phyloP scores from a whole-genome alignment of 2,329 filamentous ascomycete genomes.

The Bimuria novae-zelandiae region DNA sequence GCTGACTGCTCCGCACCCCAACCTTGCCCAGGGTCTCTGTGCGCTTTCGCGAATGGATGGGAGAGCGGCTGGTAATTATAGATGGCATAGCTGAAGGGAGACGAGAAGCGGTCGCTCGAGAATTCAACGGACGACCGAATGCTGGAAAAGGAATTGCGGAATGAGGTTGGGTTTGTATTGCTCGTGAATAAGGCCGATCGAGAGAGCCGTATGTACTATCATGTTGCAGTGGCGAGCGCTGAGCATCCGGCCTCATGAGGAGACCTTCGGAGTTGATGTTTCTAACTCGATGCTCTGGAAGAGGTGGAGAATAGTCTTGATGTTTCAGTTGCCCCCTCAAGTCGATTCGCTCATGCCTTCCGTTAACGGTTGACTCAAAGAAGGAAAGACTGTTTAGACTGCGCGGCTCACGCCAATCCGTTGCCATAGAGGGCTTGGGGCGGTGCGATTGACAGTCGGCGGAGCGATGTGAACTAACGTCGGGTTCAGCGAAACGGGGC shows the following conservation, averaged over 20 bases:
- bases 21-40: slow-evolving; percentile 22
- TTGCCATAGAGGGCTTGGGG: slow-evolving; percentile 13
- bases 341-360: slow-evolving; percentile 21
- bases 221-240: slow-evolving; percentile 6
- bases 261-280: slow-evolving; percentile 21
- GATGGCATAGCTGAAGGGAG: slow-evolving; percentile 26
- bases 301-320: slow-evolving; percentile 1
- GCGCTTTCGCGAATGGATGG: slow-evolving; percentile 19
- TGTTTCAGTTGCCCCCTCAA: slow-evolving; percentile 1
- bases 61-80: slow-evolving; percentile 13
- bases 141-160: slow-evolving; percentile 11
- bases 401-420: slow-evolving; percentile 27
- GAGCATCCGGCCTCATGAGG: slow-evolving; percentile 15
- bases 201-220: slow-evolving; percentile 15
- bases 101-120: slow-evolving; percentile 14
- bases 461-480: slow-evolving; percentile 35
- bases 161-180: slow-evolving; percentile 7
- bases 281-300: slow-evolving; percentile 11
- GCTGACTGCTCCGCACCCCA: slow-evolving; percentile 32
- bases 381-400: slow-evolving; percentile 44
- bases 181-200: slow-evolving; percentile 7
- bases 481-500: slow-evolving; percentile 30
- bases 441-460: slow-evolving; percentile 29
- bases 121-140: slow-evolving; percentile 9
- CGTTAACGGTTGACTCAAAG: slow-evolving; percentile 35